A percentile compares a stretch with the other conserved stretches of the same genome.
phyloP scores from a whole-genome alignment of 768 basidiomycete genomes.

The Lentinus tigrinus region DNA sequence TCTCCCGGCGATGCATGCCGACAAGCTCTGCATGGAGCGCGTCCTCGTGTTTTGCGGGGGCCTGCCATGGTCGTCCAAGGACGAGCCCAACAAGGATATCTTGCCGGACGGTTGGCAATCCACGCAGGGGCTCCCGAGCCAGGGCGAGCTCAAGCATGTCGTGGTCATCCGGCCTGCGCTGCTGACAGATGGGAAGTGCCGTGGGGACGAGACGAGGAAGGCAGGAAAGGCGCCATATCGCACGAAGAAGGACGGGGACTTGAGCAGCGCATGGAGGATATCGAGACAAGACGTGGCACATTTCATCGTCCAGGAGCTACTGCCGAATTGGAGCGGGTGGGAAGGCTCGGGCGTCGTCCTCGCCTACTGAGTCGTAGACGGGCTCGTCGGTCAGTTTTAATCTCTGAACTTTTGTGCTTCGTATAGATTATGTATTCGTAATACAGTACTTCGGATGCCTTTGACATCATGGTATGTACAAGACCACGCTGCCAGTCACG shows the following conservation, averaged over 20 bases:
- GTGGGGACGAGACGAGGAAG: conserved; percentile 28
- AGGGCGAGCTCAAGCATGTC: conserved; percentile 43
- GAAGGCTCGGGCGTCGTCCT: conserved; percentile 49
- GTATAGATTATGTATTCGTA: too few species aligned
- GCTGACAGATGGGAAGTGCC: conserved; percentile 56
- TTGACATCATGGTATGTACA: too few species aligned
- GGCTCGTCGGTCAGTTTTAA: too few species aligned
- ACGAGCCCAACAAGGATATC: conserved; percentile 36
- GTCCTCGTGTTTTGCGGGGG: conserved; percentile 48
- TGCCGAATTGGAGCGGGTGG: conserved; percentile 52
- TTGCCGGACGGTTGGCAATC: conserved; percentile 46
- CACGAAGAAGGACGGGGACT: conserved; percentile 33
- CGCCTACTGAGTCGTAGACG: conserved; percentile 37
- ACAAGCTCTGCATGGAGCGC: conserved; percentile 63
- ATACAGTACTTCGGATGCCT: too few species aligned
- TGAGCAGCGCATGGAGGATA: conserved; percentile 43
- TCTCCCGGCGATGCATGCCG: conserved; percentile 47
- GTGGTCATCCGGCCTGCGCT: conserved; percentile 58
- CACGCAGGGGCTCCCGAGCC: conserved; percentile 39
- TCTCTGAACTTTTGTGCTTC: too few species aligned
- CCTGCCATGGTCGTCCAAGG: conserved; percentile 51
- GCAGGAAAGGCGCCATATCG: conserved; percentile 39
- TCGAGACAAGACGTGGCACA: conserved; percentile 66
- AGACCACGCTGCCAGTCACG: too few species aligned
- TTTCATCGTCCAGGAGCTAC: conserved; percentile 52